Base-by-base conservation (phyloP, 2,329 filamentous ascomycete species). In the Podosphaera aphanis region DNA sequence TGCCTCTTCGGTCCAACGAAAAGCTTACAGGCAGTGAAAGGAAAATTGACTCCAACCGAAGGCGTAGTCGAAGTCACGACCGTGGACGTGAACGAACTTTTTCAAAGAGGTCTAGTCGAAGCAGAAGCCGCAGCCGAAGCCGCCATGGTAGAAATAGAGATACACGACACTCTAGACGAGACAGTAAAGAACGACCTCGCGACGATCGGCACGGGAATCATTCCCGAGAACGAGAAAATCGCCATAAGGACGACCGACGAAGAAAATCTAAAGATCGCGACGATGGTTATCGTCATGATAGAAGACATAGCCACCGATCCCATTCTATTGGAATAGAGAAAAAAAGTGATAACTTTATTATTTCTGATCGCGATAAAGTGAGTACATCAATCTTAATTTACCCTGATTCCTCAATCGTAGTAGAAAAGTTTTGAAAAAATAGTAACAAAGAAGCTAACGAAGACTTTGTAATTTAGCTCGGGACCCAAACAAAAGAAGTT, bases 381-480 rank as follows among this genome's bases (percentile, higher is more conserved):
- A 49, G 50, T 41, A 29, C 47, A 33, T 43, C 31, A 43, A 40
- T 18, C 18, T 11, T 29, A 6, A 29, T n/a, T n/a, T n/a, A n/a
- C n/a, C n/a, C n/a, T 29, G 11, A 29, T 29, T 29, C 25, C 11
- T 29, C 11, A 5, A 29, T 29, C 11, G 1, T 6, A 29, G 25
- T 6, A 29, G 6, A 11, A 6, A 29, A 29, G 11, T 29, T 29
- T 29, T 29, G 5, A 6, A 29, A 11, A 29, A 5, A 29, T 6
- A 6, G 5, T 29, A 11, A 29, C 25, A 29, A 29, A 29, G 11
- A 29, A 29, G 25, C 25, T 72, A 71, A 3, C 78, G n/a, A n/a
- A n/a, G n/a, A 77, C 52, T 62, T 77, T 33, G 72, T 72, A 5
- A 72, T 71, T 2, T 71, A 75, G 52, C 69, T 71, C 49, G 72